Percentiles rank a stretch among this genome's conserved stretches.
These are phyloP conservation scores for Gossypium turneri DNA, from an alignment of 345 rosid species.

Conservation along the genomic window DNA sequence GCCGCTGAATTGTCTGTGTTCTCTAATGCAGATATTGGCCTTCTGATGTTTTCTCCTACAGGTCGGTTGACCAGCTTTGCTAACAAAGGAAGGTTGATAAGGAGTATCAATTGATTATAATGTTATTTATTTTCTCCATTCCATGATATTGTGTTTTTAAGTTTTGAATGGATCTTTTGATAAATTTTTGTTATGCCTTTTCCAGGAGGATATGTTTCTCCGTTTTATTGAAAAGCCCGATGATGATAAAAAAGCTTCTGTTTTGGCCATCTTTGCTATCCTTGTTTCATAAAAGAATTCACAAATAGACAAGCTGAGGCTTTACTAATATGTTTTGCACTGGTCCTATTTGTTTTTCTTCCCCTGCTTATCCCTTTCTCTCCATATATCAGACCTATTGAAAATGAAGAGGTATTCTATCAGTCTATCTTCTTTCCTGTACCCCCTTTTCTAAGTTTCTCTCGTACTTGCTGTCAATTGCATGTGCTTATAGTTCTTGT, in stretches of 20 bases:
- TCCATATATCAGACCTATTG: constrained; percentile 8
- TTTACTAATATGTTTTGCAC: constrained; percentile 4
- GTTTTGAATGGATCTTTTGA: background rate
- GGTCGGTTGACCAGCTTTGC: constrained; percentile 22
- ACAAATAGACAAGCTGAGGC: background rate
- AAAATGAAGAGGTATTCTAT: constrained; percentile 20
- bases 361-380: background rate
- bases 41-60: constrained; percentile 29
- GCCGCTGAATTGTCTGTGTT: constrained; percentile 18
- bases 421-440: background rate
- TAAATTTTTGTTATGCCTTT: background rate
- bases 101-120: no score
- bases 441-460: background rate
- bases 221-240: constrained; percentile 9
- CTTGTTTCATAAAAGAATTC: background rate
- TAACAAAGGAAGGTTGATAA: no score
- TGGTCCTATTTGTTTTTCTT: background rate
- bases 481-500: constrained; percentile 8
- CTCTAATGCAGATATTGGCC: constrained; percentile 22
- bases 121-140: background rate
- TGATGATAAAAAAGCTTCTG: constrained; percentile 3
- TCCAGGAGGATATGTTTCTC: constrained; percentile 30
- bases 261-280: background rate
- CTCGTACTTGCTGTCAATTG: background rate
- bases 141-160: background rate